phyloP scores from a whole-genome alignment of 768 basidiomycete genomes.

The Floccularia luteovirens region DNA sequence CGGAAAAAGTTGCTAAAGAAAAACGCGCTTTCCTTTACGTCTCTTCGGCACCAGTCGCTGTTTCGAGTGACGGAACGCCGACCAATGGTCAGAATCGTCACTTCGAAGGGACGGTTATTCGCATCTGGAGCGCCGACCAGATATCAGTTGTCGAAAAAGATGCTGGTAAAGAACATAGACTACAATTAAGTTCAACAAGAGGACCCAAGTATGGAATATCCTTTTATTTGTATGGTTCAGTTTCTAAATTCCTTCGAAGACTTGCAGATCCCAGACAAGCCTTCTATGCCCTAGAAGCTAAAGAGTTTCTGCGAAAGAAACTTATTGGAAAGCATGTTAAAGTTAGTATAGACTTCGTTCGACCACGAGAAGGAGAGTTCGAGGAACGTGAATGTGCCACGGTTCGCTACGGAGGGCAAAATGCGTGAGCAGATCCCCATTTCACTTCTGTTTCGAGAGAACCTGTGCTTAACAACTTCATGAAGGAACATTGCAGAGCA shows the following conservation, averaged over 20 bases:
- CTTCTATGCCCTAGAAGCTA: slow-evolving; percentile 85
- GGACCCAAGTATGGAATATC: slow-evolving; percentile 60
- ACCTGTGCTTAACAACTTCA: slow-evolving; percentile 2
- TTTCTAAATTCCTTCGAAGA: slow-evolving; percentile 26
- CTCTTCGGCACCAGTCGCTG: slow-evolving; percentile 31
- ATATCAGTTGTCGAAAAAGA: slow-evolving; percentile 75
- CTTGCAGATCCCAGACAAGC: slow-evolving; percentile 81
- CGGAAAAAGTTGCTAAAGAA: slow-evolving; percentile 77
- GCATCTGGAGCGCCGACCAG: slow-evolving; percentile 92
- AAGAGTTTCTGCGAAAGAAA: slow-evolving; percentile 87
- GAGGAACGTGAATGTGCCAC: slow-evolving; percentile 93
- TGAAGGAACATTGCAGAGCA: slow-evolving; percentile 86
- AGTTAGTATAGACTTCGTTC: slow-evolving; percentile 82
- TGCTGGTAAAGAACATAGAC: slow-evolving; percentile 64
- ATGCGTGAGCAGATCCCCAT: slow-evolving; percentile 44
- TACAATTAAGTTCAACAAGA: slow-evolving; percentile 85
- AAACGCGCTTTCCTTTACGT: slow-evolving; percentile 67
- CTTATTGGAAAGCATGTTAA: slow-evolving; percentile 86
- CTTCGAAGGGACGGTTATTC: slow-evolving; percentile 79
- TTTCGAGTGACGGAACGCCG: slow-evolving; percentile 31
- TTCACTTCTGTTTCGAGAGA: background rate
- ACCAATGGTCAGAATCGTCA: slow-evolving; percentile 35
- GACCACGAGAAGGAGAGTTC: slow-evolving; percentile 87
- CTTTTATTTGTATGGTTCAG: background rate
- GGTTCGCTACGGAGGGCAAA: slow-evolving; percentile 75